Percentiles rank a stretch among this genome's conserved stretches.
Evolutionary conservation across 805 yeast genomes (phyloP).

Genomic region (Myxozyma vanderwaltii): DNA sequence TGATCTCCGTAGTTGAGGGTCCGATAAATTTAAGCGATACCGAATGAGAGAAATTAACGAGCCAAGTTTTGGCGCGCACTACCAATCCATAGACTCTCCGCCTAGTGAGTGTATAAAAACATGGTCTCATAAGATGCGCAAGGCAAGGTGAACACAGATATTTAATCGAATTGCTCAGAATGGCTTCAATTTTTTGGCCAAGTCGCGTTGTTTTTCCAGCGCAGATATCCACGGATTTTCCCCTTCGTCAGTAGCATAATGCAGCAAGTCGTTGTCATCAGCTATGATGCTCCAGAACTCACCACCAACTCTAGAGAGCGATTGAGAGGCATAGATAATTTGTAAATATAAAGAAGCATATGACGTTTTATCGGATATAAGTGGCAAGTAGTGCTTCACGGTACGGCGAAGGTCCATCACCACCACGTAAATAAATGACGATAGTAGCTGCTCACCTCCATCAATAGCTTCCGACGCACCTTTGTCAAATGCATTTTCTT

Average conservation of each 20-base stretch:
- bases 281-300: conserved; percentile 57
- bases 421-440: conserved; percentile 39
- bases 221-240: conserved; percentile 35
- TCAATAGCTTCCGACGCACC: neutral
- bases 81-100: too few relatives aligned
- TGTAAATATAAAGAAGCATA: conserved; percentile 74
- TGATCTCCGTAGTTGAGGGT: neutral
- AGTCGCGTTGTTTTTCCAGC: conserved; percentile 33
- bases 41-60: neutral
- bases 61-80: too few relatives aligned
- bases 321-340: conserved; percentile 83
- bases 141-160: too few relatives aligned
- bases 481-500: neutral
- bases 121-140: too few relatives aligned
- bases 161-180: conserved; percentile 3
- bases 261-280: conserved; percentile 7
- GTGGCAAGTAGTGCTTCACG: conserved; percentile 37
- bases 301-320: conserved; percentile 69
- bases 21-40: neutral
- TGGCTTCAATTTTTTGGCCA: conserved; percentile 30
- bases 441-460: conserved; percentile 34
- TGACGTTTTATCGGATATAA: conserved; percentile 39
- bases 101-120: too few relatives aligned
- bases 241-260: conserved; percentile 12
- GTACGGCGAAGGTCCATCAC: conserved; percentile 35